A percentile compares a stretch with the other conserved stretches of the same genome.
phyloP scores from a whole-genome alignment of 1,284 basidiomycete species.

The Pseudozyma pruni region DNA sequence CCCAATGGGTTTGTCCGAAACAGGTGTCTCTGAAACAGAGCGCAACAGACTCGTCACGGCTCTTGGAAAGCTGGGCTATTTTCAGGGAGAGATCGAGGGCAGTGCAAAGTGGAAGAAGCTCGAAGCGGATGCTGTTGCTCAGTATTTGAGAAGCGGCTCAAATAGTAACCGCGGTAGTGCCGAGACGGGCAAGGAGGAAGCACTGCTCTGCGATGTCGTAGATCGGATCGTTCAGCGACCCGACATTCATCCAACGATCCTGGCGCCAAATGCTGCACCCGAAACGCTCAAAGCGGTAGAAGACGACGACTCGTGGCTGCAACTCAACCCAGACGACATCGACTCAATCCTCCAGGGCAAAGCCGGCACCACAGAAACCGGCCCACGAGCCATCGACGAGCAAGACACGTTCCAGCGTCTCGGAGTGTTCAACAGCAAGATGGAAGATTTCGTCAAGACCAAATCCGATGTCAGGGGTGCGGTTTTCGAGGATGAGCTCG shows the following conservation, averaged over 20 bases:
- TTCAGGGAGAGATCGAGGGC: constrained; percentile 49
- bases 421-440: constrained; percentile 49
- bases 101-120: constrained; percentile 58
- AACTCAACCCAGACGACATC: constrained; percentile 41
- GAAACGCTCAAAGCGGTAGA: constrained; percentile 13
- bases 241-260: neutral
- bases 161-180: too few species aligned
- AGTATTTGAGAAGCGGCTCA: constrained; percentile 12
- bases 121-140: constrained; percentile 35
- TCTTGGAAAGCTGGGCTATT: constrained; percentile 55
- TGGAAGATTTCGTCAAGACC: constrained; percentile 56
- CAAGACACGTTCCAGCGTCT: constrained; percentile 44
- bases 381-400: constrained; percentile 29
- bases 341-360: constrained; percentile 34
- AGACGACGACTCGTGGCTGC: constrained; percentile 58
- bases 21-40: constrained; percentile 5
- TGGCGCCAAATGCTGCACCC: neutral
- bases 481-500: constrained; percentile 54
- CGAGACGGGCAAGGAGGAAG: neutral
- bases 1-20: neutral
- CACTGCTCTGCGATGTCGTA: constrained; percentile 14
- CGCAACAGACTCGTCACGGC: constrained; percentile 35
- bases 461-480: constrained; percentile 59
- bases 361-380: neutral
- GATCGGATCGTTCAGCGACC: constrained; percentile 4